Evolutionary conservation across 2,329 filamentous ascomycete genomes (phyloP).

Genomic region (Nemania diffusa): DNA sequence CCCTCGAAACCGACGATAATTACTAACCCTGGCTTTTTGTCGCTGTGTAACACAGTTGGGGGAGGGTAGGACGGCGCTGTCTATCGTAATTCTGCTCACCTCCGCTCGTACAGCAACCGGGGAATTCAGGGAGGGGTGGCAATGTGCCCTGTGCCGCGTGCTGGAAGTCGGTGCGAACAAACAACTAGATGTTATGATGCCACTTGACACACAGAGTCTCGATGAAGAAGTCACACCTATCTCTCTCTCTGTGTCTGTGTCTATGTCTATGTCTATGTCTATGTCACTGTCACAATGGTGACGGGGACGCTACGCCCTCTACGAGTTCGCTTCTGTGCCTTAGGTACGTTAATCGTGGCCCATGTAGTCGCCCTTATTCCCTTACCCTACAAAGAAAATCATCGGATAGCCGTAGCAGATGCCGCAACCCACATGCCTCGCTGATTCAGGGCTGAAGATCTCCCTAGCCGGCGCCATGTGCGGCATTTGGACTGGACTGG

Average conservation of each 20-base stretch:
- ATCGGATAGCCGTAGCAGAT: slow-evolving; percentile 18
- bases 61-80: slow-evolving; percentile 10
- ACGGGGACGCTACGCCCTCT: not conserved
- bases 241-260: slow-evolving; percentile 10
- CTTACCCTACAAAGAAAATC: slow-evolving; percentile 7
- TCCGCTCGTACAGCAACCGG: slow-evolving; percentile 11
- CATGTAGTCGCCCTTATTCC: not conserved
- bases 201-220: slow-evolving; percentile 9
- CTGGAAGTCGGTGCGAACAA: slow-evolving; percentile 26
- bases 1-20: slow-evolving; percentile 16
- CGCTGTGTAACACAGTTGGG: slow-evolving; percentile 25
- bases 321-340: slow-evolving; percentile 1
- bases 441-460: slow-evolving; percentile 14
- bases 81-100: slow-evolving; percentile 2
- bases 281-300: slow-evolving; percentile 24
- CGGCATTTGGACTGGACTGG: not conserved
- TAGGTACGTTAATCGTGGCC: not conserved
- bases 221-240: slow-evolving; percentile 19
- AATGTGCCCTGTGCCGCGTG: slow-evolving; percentile 15
- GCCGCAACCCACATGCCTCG: slow-evolving; percentile 14
- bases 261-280: too few species aligned
- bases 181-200: slow-evolving; percentile 25
- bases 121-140: slow-evolving; percentile 15
- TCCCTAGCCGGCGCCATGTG: not conserved
- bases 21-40: slow-evolving; percentile 5